Evolutionary conservation across 495 filamentous ascomycete species (phyloP), one percentile per base, ranked within the genome.

Genomic region (Penicillium flavigenum): DNA sequence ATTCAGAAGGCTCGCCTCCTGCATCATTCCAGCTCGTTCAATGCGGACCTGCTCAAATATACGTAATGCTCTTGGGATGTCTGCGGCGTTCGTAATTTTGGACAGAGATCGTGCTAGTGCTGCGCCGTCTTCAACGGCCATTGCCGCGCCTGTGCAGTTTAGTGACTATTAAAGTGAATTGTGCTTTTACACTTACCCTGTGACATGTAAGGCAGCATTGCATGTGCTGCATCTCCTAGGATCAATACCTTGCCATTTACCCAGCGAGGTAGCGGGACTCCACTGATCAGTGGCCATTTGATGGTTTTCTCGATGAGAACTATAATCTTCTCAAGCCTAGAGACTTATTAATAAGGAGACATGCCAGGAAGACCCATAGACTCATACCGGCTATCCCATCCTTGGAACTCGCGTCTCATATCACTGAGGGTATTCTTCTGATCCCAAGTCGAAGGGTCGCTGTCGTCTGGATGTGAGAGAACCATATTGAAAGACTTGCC

Each of bases 401-500:
- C 70, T 7, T 58, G 16, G 53, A 79, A 81, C n/a, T 77, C 62
- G 9, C 52, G 19, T 17, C 22, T 39, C 48, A 51, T 51, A 5
- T 51, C 48, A 20, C 7, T 27, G 26, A 79, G n/a, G 46, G 63
- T 65, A 38, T 62, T 61, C 47, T 62, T 51, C 63, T 71, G 61
- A 65, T 76, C 61, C 71, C 72, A 72, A 3, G 67, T 75, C 4
- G 63, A 32, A 3, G 73, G 71, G 20, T 80, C 76, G 14, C 64
- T 72, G 16, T 52, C 49, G 29, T 78, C 74, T 20, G 73, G 74
- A 64, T 83, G 80, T 1, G 72, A 76, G 8, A 83, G 68, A 0
- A 80, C 79, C 69, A 81, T 74, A 54, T 83, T 81, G 60, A 81
- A 80, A 5, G 71, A 61, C 43, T 69, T 75, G 3, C 77, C 78